Percentiles rank a stretch among this genome's conserved stretches.
These are phyloP conservation scores for Salicornia ramosissima DNA, from an alignment of 148 eudicot genomes.

Conservation along the genomic window DNA sequence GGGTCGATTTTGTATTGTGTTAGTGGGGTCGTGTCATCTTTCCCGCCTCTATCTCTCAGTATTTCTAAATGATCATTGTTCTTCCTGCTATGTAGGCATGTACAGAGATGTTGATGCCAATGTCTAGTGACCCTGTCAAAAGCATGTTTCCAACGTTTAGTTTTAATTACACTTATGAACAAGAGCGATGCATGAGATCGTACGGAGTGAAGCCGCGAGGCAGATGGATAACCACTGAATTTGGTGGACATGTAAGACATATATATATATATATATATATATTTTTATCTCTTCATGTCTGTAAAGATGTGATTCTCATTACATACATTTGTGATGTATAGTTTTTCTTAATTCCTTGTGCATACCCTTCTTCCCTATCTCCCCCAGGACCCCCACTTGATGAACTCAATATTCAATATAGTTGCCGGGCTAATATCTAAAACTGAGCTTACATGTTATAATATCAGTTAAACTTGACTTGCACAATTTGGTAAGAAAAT, in stretches of 20 bases:
- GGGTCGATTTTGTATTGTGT: too few relatives aligned
- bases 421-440: not conserved
- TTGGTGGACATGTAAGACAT: constrained; percentile 84
- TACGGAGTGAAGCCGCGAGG: constrained; percentile 65
- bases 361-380: not conserved
- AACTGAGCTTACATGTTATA: not conserved
- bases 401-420: too few relatives aligned
- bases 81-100: constrained; percentile 60
- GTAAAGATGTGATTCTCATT: not conserved
- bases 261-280: not conserved
- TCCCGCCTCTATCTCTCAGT: too few relatives aligned
- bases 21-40: too few relatives aligned
- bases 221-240: constrained; percentile 83
- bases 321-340: not conserved
- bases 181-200: constrained; percentile 51
- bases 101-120: constrained; percentile 97
- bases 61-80: not conserved
- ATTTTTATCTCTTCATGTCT: not conserved
- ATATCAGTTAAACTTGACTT: too few relatives aligned
- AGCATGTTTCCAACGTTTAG: constrained; percentile 73
- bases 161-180: constrained; percentile 51
- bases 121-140: constrained; percentile 52
- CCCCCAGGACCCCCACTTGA: too few relatives aligned
- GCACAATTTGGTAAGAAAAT: not conserved
- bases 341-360: not conserved